These are phyloP conservation scores for Leptographium radiaticola DNA, from an alignment of 2,329 filamentous ascomycete genomes.

Conservation along the genomic window DNA sequence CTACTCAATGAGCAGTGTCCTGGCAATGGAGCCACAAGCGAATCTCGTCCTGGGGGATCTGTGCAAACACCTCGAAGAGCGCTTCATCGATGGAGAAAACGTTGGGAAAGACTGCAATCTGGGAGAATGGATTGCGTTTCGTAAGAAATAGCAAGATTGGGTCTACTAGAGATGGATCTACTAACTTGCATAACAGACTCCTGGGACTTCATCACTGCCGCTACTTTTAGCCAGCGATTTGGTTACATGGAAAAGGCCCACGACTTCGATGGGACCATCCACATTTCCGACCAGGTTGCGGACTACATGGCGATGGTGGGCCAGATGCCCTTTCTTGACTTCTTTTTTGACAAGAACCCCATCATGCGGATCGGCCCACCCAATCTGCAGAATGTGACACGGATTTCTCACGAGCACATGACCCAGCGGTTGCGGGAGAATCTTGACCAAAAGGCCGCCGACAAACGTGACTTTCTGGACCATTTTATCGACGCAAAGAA, in stretches of 20 bases:
- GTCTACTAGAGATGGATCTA: too few relatives aligned
- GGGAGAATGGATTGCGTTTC: slow-evolving; percentile 28
- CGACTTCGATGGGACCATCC: slow-evolving; percentile 25
- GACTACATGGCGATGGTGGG: slow-evolving; percentile 18
- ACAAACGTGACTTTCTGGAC: slow-evolving; percentile 23
- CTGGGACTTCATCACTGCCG: slow-evolving; percentile 28
- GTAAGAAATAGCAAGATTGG: slow-evolving; percentile 13
- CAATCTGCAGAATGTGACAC: slow-evolving; percentile 12
- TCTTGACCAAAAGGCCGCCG: slow-evolving; percentile 13
- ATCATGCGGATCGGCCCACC: slow-evolving; percentile 21
- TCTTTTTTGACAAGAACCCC: slow-evolving; percentile 25
- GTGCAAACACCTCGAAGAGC: slow-evolving; percentile 16
- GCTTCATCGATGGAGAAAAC: slow-evolving; percentile 10
- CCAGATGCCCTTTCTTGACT: slow-evolving; percentile 22
- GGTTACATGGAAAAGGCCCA: slow-evolving; percentile 25
- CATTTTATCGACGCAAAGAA: slow-evolving; percentile 26
- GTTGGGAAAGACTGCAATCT: slow-evolving; percentile 19
- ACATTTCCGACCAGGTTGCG: slow-evolving; percentile 17
- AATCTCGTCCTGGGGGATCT: slow-evolving; percentile 20
- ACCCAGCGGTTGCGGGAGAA: slow-evolving; percentile 15
- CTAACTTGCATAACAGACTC: slow-evolving; percentile 9
- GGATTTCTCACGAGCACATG: slow-evolving; percentile 13
- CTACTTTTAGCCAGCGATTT: slow-evolving; percentile 26
- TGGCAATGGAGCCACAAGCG: slow-evolving; percentile 32
- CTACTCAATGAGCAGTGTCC: slow-evolving; percentile 17